Evolutionary conservation across 345 rosid species (phyloP), one percentile per base, ranked within the genome.

Genomic region (Schrenkiella parvula): DNA sequence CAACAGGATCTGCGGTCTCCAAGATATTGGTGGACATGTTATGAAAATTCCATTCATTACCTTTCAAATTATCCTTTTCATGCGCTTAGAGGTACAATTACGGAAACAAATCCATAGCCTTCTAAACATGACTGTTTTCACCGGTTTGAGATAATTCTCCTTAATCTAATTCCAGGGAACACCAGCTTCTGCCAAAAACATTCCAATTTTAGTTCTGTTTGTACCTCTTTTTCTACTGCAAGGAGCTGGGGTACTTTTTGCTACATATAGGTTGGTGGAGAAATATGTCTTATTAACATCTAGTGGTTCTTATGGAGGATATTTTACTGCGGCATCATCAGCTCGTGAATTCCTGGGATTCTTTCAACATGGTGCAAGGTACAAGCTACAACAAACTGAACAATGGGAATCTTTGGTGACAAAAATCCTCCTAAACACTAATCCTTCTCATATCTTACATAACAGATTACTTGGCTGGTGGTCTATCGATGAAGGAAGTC

Each of bases 401-500:
- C 52, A 57, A 38, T 73, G 57, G 3, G 32, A 14, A 44, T 48
- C 53, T 57, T 9, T 44, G 8, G 38, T 7, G 64, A 31, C 2
- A 13, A 0, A 2, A 41, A 8, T 32, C 28, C 22, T 60, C 31
- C 11, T 25, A 32, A 39, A 25, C 22, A 28, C 26, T 54, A 26
- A 76, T 47, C 44, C 4, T 21, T 50, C 8, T 26, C 31, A 37
- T 35, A 25, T 65, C 4, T 15, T 15, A 35, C 21, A 18, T 35
- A 29, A 74, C 83, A 93, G 98, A 82, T 71, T 90, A 52, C 80
- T 93, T 43, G 96, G 98, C 66, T 93, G 98, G 97, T 93, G 98
- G 97, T 90, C 96, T 31, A 87, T 93, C 68, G 98, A 93, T 74
- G 98, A 93, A 84, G 93, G 90, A 79, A 93, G 98, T 67, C 79